Percentiles rank a stretch among this genome's conserved stretches.
Evolutionary conservation across 2,329 filamentous ascomycete genomes (phyloP).

Genomic region (Exutisphaerella laricina): DNA sequence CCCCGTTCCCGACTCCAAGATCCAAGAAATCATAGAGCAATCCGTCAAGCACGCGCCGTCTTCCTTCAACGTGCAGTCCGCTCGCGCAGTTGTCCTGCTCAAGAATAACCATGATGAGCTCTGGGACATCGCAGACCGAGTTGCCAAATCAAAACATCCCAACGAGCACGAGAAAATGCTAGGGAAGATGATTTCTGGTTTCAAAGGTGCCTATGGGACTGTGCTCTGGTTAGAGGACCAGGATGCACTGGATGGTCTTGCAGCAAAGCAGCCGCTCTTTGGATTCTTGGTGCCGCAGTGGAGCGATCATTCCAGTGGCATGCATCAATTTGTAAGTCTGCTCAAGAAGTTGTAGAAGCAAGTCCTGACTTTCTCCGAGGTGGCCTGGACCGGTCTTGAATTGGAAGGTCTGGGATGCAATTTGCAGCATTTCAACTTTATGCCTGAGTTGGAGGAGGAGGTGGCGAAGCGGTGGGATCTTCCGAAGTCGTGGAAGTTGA

Average conservation of each 20-base stretch:
- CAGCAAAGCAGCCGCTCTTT: conserved; percentile 17
- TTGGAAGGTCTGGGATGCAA: conserved; percentile 29
- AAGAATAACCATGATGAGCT: conserved; percentile 77
- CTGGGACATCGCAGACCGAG: conserved; percentile 66
- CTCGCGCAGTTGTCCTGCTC: conserved; percentile 70
- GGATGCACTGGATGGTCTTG: conserved; percentile 10
- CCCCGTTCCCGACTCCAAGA: conserved; percentile 62
- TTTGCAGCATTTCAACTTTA: conserved; percentile 30
- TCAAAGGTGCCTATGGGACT: conserved; percentile 68
- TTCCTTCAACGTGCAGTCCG: conserved; percentile 82
- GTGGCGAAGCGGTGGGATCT: conserved; percentile 54
- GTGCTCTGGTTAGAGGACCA: conserved; percentile 37
- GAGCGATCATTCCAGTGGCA: conserved; percentile 47
- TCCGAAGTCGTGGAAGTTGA: conserved; percentile 66
- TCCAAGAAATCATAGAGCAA: conserved; percentile 56
- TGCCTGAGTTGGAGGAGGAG: conserved; percentile 19
- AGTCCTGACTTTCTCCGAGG: conserved; percentile 4
- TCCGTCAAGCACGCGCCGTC: conserved; percentile 65
- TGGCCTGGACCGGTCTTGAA: conserved; percentile 28
- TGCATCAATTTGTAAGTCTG: conserved; percentile 18
- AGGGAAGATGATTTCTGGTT: conserved; percentile 47
- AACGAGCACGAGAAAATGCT: conserved; percentile 55
- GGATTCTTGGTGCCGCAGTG: conserved; percentile 15
- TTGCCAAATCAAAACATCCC: conserved; percentile 62
- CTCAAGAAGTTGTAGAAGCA: background rate